Evolutionary conservation across 1,284 basidiomycete genomes (phyloP).

Genomic region (Grifola frondosa): DNA sequence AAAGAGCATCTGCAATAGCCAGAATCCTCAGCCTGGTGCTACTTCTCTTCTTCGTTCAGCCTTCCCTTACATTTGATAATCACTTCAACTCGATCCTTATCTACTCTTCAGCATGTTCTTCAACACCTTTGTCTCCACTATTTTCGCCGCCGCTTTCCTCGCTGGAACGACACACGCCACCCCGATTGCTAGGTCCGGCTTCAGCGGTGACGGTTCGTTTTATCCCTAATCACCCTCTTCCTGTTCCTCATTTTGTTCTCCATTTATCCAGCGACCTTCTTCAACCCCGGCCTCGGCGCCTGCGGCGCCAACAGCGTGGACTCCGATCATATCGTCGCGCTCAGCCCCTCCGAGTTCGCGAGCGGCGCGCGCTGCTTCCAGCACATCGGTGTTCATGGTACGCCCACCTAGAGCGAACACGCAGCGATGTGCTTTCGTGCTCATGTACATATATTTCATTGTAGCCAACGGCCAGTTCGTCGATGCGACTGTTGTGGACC

Average conservation of each 20-base stretch:
- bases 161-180: no score
- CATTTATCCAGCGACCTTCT: constrained; percentile 30
- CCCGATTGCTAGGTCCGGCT: background rate
- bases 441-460: constrained; percentile 7
- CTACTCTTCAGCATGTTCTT: no score
- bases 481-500: constrained; percentile 21
- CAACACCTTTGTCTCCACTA: background rate
- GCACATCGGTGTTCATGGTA: no score
- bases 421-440: no score
- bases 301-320: constrained; percentile 37
- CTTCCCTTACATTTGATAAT: no score
- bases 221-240: no score
- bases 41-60: no score
- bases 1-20: no score
- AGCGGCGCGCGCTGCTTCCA: constrained; percentile 36
- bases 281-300: constrained; percentile 39
- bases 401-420: no score
- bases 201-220: constrained; percentile 3
- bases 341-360: constrained; percentile 32
- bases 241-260: background rate
- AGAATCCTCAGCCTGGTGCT: no score
- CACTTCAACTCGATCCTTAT: no score
- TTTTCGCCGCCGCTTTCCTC: background rate
- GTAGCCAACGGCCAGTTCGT: constrained; percentile 22
- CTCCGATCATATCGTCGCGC: constrained; percentile 37